Base-by-base conservation (phyloP, 306 rosid genomes). In the Cyamopsis tetragonoloba region DNA sequence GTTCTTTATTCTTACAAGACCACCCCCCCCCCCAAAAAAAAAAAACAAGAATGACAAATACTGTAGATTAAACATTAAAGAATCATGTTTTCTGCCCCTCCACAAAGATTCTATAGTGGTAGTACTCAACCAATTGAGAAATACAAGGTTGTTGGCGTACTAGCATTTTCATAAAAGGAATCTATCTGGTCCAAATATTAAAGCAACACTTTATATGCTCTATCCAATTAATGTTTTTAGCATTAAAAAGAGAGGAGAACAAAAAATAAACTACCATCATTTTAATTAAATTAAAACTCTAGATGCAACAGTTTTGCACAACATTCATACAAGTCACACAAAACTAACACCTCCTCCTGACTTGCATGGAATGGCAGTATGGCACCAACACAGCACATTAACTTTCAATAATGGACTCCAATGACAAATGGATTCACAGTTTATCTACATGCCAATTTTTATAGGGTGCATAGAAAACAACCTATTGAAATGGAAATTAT, bases 331-430 rank as follows among this genome's bases (percentile, higher is more conserved):
- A 28, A 18, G 26, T 27, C 8, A 18, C 7, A 31, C 47, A 41
- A 54, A 41, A 66, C 19, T 41, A 70, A 4, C 30, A 43, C 47
- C 42, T 35, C 39, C 22, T 31, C 43, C 8, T 13, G 6, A 18
- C 3, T 64, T 47, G 34, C 39, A 69, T 23, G 6, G 44, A 6
- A 49, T 37, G 41, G 51, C 55, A 60, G 44, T 6, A 49, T 37
- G 41, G 51, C 55, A 60, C 28, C 39, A 41, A 58, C 58, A 18
- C 26, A 49, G n/a, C 46, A 17, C 28, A 38, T 15, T 11, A 50
- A 39, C 66, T 59, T 19, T 47, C 43, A 67, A 30, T 9, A 19
- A 59, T 32, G 56, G 24, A 51, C 58, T 28, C 75, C 22, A 63
- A 68, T 12, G 17, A 39, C 5, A 37, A 47, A 42, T 57, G n/a